Conservation (phyloP, 2,329 filamentous ascomycete genomes). For the Epichloe elymi region DNA sequence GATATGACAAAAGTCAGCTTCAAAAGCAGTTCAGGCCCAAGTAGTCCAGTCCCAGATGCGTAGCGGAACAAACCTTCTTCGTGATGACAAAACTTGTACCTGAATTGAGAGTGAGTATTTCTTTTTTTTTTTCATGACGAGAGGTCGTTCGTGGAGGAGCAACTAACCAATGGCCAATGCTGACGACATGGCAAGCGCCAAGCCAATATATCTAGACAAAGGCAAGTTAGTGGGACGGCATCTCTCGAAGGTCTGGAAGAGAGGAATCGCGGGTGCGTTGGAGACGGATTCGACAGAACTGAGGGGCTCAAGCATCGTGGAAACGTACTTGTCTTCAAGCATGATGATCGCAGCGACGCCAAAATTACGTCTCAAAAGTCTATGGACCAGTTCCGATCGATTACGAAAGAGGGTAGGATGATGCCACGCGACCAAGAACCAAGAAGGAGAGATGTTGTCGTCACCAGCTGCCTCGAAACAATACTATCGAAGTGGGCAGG, state of each 20-base stretch:
- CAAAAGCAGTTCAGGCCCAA: no score
- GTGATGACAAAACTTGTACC: conserved; percentile 97
- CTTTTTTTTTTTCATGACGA: conserved; percentile 6
- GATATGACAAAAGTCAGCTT: no score
- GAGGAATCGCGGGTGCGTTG: neutral
- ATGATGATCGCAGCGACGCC: conserved; percentile 11
- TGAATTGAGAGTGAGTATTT: conserved; percentile 22
- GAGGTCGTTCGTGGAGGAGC: neutral
- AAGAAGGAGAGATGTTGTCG: neutral
- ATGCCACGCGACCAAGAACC: neutral
- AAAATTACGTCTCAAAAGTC: neutral
- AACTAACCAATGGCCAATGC: conserved; percentile 62
- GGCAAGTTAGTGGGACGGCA: neutral
- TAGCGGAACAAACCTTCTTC: conserved; percentile 57
- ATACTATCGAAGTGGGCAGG: neutral
- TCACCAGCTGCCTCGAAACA: neutral
- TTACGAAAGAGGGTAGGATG: neutral
- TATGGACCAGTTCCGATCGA: neutral
- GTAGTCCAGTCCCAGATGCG: neutral
- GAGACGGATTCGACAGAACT: neutral
- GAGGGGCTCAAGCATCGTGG: neutral
- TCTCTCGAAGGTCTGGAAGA: no score
- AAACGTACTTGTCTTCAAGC: conserved; percentile 27
- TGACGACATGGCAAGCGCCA: conserved; percentile 61
- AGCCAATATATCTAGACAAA: conserved; percentile 54